Percentiles rank a stretch among this genome's conserved stretches.
phyloP scores from a whole-genome alignment of 371 early-diverging fungal genomes.

The Lichtheimia corymbifera region DNA sequence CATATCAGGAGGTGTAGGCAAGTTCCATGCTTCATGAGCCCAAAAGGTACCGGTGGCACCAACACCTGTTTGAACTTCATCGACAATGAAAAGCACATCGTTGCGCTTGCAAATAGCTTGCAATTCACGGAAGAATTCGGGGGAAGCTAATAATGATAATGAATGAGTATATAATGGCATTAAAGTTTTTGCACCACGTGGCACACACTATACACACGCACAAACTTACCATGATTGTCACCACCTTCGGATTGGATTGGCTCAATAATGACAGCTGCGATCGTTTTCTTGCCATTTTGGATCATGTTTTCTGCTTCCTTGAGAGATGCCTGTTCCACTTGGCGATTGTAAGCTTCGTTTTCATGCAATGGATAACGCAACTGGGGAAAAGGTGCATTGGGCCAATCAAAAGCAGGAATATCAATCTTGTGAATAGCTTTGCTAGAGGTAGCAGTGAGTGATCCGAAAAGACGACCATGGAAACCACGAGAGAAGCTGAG shows the following conservation, averaged over 20 bases:
- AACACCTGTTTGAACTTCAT: slow-evolving; percentile 86
- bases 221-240: slow-evolving; percentile 59
- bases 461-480: slow-evolving; percentile 77
- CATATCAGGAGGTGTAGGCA: slow-evolving; percentile 71
- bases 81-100: slow-evolving; percentile 76
- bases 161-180: not conserved
- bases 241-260: slow-evolving; percentile 90
- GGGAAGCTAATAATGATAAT: slow-evolving; percentile 52
- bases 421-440: slow-evolving; percentile 76
- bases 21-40: slow-evolving; percentile 76
- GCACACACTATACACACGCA: not conserved
- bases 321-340: slow-evolving; percentile 60
- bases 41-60: slow-evolving; percentile 84
- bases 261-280: slow-evolving; percentile 80
- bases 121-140: slow-evolving; percentile 65
- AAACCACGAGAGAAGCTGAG: slow-evolving; percentile 70
- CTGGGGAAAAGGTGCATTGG: slow-evolving; percentile 63
- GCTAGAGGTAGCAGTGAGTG: slow-evolving; percentile 69
- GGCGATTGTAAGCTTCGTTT: slow-evolving; percentile 52
- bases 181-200: not conserved
- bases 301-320: slow-evolving; percentile 54
- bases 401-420: slow-evolving; percentile 76
- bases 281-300: slow-evolving; percentile 47
- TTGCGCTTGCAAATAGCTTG: slow-evolving; percentile 64
- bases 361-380: slow-evolving; percentile 65